These are phyloP conservation scores for Lachnellula cervina DNA, from an alignment of 2,329 filamentous ascomycete genomes.

Conservation along the genomic window DNA sequence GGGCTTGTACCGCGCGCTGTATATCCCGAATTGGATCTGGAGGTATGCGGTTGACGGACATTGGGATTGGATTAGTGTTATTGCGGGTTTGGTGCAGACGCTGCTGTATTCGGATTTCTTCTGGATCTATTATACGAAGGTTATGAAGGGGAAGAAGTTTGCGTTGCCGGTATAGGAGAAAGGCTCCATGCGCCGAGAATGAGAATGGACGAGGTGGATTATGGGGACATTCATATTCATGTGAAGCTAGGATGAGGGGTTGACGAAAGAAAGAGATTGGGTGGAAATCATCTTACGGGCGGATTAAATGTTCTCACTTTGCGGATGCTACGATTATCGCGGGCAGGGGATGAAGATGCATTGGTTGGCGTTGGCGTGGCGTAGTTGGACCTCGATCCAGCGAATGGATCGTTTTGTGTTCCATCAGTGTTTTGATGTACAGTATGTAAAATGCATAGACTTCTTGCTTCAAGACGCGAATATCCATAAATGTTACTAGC, in stretches of 20 bases:
- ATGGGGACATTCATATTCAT: background rate
- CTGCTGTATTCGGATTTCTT: conserved; percentile 98
- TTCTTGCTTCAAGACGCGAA: conserved; percentile 1
- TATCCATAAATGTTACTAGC: background rate
- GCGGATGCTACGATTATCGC: conserved; percentile 1
- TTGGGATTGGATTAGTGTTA: conserved; percentile 80
- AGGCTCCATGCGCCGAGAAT: background rate
- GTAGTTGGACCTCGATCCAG: conserved; percentile 21
- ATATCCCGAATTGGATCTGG: conserved; percentile 99
- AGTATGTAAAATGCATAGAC: conserved; percentile 21
- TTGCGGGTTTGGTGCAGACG: conserved; percentile 89
- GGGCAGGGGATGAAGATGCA: conserved; percentile 14
- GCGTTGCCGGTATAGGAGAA: conserved; percentile 67
- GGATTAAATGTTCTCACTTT: background rate
- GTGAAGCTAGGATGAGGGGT: background rate
- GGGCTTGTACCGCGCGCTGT: conserved; percentile 84
- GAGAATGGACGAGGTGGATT: background rate
- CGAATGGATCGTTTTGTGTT: conserved; percentile 10
- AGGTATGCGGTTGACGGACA: conserved; percentile 76
- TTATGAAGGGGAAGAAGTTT: conserved; percentile 84
- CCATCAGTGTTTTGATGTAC: conserved; percentile 13
- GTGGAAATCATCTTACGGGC: background rate
- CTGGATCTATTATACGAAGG: conserved; percentile 99
- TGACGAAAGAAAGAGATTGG: background rate
- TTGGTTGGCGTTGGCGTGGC: conserved; percentile 27